These are phyloP conservation scores for Ogataea pini DNA, from an alignment of 805 yeast species.

Conservation along the genomic window DNA sequence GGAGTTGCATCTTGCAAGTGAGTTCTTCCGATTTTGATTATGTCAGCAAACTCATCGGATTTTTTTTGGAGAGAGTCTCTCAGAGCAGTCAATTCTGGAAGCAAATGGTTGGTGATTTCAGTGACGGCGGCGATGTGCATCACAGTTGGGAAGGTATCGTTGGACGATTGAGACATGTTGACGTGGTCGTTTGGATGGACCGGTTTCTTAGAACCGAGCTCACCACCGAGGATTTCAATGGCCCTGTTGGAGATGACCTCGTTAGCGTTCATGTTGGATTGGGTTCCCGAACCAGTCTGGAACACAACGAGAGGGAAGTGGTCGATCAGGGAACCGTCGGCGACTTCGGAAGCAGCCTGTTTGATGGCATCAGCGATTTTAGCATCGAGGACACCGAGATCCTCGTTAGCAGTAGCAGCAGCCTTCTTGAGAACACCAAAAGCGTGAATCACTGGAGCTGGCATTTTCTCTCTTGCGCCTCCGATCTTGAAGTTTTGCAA, in stretches of 20 bases:
- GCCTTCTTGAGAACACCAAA: conserved; percentile 94
- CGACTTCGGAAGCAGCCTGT: conserved; percentile 93
- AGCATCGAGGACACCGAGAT: conserved; percentile 81
- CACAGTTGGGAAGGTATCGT: conserved; percentile 98
- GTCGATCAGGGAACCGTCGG: conserved; percentile 85
- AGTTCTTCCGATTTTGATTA: conserved; percentile 98
- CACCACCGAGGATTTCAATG: conserved; percentile 92
- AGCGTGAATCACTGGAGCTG: conserved; percentile 85
- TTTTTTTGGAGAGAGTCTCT: conserved; percentile 78
- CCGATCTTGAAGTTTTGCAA: conserved; percentile 94
- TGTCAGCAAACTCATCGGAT: conserved; percentile 78
- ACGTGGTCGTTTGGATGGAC: conserved; percentile 99
- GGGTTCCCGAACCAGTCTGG: conserved; percentile 99
- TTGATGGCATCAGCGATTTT: conserved; percentile 81
- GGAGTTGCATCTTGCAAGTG: conserved; percentile 99
- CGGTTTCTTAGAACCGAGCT: conserved; percentile 85
- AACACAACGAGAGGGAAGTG: conserved; percentile 98
- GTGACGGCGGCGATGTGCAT: conserved; percentile 99
- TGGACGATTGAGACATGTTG: conserved; percentile 97
- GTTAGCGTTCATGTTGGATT: conserved; percentile 98
- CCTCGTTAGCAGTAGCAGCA: conserved; percentile 86
- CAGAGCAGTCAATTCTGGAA: conserved; percentile 79
- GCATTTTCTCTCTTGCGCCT: conserved; percentile 86
- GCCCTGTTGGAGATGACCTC: conserved; percentile 99
- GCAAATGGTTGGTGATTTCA: conserved; percentile 70